Evolutionary conservation across 495 filamentous ascomycete species (phyloP), one percentile per base, ranked within the genome.

Genomic region (Neurospora sp.): DNA sequence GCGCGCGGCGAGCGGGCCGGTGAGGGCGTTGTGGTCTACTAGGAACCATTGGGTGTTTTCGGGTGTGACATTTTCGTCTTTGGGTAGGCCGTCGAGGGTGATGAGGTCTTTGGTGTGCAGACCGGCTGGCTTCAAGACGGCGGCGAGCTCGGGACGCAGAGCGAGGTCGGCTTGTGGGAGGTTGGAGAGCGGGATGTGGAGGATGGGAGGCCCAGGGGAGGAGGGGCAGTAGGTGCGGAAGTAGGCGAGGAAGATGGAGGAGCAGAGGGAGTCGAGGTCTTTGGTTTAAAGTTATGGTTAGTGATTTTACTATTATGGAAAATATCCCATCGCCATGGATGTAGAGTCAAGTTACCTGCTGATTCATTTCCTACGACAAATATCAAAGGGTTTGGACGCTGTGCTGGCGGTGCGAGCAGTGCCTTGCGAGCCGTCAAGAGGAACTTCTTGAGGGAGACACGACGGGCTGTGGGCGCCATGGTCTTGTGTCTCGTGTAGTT

Each of bases 241-340:
- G 82, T 97, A 98, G 59, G 95, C 91, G 68, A 93, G 92, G 61
- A 97, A 80, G n/a, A 98, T 82, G 18, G 94, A 88, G 42, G 89
- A 93, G 81, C 92, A 92, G 71, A 98, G 88, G 14, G 96, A 97
- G 82, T 99, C 96, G 77, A 99, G 90, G 79, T 99, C 96, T 87
- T 82, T 3, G 9, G 53, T 4, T 14, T 68, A 48, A 1, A 48
- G 44, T 3, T 9, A n/a, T 20, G 44, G 68, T 72, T 44, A 42
- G 59, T 22, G 41, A 41, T 41, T 10, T 22, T 35, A 6, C 3
- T 31, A 31, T 3, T 31, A 31, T 31, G 27, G 27, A 3, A 31
- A 0, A 31, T 31, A 31, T 31, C 27, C 27, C 27, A 31, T 31
- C 27, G 27, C 27, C 27, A 31, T 31, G 27, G 27, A 31, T 35